phyloP scores from a whole-genome alignment of 192 early-diverging fungal species.

The Allomyces macrogynus region DNA sequence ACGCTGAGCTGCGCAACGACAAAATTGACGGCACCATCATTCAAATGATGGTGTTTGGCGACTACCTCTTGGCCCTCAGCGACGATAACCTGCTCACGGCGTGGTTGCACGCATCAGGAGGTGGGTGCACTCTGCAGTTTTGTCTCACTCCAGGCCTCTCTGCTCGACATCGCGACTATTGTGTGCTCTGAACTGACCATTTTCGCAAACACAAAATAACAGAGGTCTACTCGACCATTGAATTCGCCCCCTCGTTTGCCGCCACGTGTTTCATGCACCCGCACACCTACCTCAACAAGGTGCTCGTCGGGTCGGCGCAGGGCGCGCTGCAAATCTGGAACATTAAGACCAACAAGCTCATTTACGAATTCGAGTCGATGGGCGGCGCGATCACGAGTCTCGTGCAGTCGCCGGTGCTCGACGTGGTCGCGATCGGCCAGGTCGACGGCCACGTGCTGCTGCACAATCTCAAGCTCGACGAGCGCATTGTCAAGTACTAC shows the following conservation, averaged over 20 bases:
- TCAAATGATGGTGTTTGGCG: conserved; percentile 50
- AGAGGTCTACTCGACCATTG: conserved; percentile 50
- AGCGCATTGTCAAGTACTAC: conserved; percentile 45
- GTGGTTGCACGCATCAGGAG: conserved; percentile 50
- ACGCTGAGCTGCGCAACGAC: conserved; percentile 9
- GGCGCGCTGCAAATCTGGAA: conserved; percentile 92
- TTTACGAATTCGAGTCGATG: conserved; percentile 64
- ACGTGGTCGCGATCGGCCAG: conserved; percentile 80
- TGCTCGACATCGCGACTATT: not conserved
- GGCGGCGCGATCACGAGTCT: conserved; percentile 56
- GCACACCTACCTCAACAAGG: conserved; percentile 93
- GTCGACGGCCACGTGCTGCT: conserved; percentile 68
- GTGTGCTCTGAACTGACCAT: not conserved
- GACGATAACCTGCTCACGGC: conserved; percentile 61
- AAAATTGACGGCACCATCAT: conserved; percentile 25
- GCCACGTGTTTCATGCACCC: conserved; percentile 69
- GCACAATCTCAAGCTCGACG: conserved; percentile 68
- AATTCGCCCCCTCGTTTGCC: conserved; percentile 52
- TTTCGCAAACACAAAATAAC: conserved; percentile 1
- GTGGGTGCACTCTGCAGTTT: conserved; percentile 16
- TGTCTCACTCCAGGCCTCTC: not conserved
- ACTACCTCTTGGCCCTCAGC: conserved; percentile 50
- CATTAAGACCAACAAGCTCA: conserved; percentile 43
- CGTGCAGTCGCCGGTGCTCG: conserved; percentile 71
- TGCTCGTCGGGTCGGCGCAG: conserved; percentile 68